Evolutionary conservation across 306 rosid genomes (phyloP).

Genomic region (Crataegus laevigata): DNA sequence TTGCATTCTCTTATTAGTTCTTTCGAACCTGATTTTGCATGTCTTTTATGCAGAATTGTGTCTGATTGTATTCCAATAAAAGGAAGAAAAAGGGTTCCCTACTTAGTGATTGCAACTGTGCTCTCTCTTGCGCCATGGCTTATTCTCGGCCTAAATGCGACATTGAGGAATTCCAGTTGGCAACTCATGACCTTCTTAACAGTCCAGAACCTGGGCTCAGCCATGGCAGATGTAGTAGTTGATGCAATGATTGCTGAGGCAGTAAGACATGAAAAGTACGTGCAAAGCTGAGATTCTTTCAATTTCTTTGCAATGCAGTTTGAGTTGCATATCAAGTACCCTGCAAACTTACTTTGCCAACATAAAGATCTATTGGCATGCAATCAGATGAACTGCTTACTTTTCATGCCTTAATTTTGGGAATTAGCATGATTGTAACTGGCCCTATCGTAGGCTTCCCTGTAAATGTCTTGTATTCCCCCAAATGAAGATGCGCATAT

Average conservation of each 20-base stretch:
- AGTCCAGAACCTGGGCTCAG: conserved; percentile 75
- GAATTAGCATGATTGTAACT: not conserved
- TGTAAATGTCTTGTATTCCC: not conserved
- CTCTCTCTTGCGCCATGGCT: conserved; percentile 80
- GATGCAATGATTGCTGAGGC: conserved; percentile 97
- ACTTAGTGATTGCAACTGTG: conserved; percentile 66
- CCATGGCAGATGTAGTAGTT: conserved; percentile 89
- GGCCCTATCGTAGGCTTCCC: not conserved
- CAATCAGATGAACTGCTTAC: not conserved
- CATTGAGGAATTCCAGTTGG: conserved; percentile 56
- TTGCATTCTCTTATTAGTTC: conserved; percentile 4
- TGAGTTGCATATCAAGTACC: conserved; percentile 2
- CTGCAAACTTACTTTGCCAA: not conserved
- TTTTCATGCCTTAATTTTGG: not conserved
- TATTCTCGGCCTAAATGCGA: conserved; percentile 47
- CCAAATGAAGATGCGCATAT: not conserved
- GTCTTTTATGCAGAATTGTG: conserved; percentile 48
- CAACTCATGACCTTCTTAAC: conserved; percentile 59
- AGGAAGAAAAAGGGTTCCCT: conserved; percentile 79
- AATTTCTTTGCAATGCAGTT: not conserved
- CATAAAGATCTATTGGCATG: not conserved
- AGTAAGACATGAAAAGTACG: conserved; percentile 62
- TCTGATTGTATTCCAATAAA: conserved; percentile 80
- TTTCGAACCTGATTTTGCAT: conserved; percentile 21
- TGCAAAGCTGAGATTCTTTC: conserved; percentile 18